These are phyloP conservation scores for Russula sp. DNA, from an alignment of 768 basidiomycete genomes.

Conservation along the genomic window DNA sequence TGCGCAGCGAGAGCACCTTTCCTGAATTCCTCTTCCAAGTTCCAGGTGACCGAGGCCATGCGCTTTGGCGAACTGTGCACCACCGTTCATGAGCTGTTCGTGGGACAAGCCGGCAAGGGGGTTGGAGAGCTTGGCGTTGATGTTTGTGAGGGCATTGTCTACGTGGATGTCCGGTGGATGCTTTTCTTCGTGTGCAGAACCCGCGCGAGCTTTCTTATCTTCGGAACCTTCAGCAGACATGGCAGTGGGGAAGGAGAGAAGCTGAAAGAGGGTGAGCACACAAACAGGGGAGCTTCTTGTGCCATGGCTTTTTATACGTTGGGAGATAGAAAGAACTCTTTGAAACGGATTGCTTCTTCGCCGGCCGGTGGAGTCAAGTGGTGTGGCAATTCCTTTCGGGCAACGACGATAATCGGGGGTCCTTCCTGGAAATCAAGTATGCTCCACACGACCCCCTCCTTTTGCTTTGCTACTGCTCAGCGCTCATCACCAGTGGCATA, in stretches of 20 bases:
- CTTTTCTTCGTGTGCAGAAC: constrained; percentile 25
- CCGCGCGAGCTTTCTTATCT: constrained; percentile 13
- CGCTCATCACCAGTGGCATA: too few species aligned
- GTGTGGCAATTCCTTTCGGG: too few species aligned
- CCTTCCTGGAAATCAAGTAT: too few species aligned
- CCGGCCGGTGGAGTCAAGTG: too few species aligned
- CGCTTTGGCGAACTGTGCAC: constrained; percentile 49
- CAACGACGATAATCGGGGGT: too few species aligned
- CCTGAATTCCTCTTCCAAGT: constrained; percentile 41
- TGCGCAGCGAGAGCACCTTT: constrained; percentile 75
- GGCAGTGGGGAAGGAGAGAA: neutral
- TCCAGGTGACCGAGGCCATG: constrained; percentile 32
- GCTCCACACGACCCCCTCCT: too few species aligned
- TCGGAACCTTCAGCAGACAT: constrained; percentile 14
- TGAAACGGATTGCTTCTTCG: too few species aligned
- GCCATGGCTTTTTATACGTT: constrained; percentile 10
- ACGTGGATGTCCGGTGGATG: constrained; percentile 21
- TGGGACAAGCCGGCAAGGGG: constrained; percentile 54
- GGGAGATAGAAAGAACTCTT: neutral
- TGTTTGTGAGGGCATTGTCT: constrained; percentile 32
- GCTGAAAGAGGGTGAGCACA: neutral
- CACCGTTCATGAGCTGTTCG: constrained; percentile 50
- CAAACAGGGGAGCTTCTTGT: neutral
- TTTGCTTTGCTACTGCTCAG: too few species aligned
- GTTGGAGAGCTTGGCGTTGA: constrained; percentile 47